Evolutionary conservation across 352 stramenopile species (phyloP), one percentile per base, ranked within the genome.

Genomic region (Thalassiosira mediterranea): DNA sequence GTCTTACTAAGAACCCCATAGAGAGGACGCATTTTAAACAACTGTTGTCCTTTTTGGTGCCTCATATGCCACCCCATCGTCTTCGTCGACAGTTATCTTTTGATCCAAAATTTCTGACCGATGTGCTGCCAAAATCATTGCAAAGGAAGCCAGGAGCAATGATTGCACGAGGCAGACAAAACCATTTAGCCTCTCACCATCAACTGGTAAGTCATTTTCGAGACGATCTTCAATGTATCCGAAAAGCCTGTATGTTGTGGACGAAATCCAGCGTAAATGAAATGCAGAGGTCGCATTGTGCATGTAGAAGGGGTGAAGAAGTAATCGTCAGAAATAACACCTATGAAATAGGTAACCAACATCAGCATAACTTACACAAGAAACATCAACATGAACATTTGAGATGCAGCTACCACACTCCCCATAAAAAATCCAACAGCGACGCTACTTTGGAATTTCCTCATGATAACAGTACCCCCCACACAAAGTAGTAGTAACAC

Each of bases 351-450:
- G 37, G 10, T n/a, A 44, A n/a, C n/a, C 7, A 23, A 5, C n/a
- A 15, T 19, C 63, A 53, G 21, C 13, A 17, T n/a, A 21, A 86
- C 81, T 85, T 75, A 91, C 76, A 90, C 69, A 13, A 93, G 64
- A 40, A 85, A 88, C 31, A 93, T 49, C 58, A 93, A 83, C 47
- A 93, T 84, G 57, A 90, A 93, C 65, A 91, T 83, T 71, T 93
- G 87, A 58, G 72, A 79, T 37, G 81, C 88, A 17, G 82, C 80
- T 0, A 90, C 82, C 3, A 93, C 77, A 61, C 67, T 74, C 44
- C 87, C 87, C 84, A 93, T 90, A 60, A 93, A 93, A 53, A 91
- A 91, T 56, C 87, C 87, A 31, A 91, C 83, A 21, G 79, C 81
- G 51, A 93, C 80, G 37, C 66, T 84, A 71, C 81, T 93, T 62